These are phyloP conservation scores for Sporobolomyces phaffii DNA, from an alignment of 768 basidiomycete genomes.

Conservation along the genomic window DNA sequence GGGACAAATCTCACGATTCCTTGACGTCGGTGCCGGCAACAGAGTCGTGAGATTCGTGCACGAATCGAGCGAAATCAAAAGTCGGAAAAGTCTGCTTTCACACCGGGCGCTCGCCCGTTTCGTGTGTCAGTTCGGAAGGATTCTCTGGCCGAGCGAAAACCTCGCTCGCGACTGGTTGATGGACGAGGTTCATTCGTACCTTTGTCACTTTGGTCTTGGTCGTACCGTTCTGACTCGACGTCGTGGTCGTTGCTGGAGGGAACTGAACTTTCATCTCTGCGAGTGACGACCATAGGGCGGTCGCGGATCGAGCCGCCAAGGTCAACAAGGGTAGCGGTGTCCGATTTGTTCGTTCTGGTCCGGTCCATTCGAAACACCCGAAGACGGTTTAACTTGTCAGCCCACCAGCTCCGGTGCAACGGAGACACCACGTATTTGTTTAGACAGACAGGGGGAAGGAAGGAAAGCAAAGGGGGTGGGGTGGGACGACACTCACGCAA, in stretches of 20 bases:
- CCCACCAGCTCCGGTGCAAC: too few species aligned
- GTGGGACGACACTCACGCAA: conserved; percentile 56
- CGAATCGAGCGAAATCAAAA: conserved; percentile 4
- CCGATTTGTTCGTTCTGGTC: conserved; percentile 20
- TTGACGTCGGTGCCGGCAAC: not conserved
- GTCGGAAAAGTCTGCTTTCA: not conserved
- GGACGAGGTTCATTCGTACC: not conserved
- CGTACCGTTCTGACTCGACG: not conserved
- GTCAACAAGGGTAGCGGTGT: conserved; percentile 24
- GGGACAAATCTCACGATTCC: too few species aligned
- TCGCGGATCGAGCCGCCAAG: conserved; percentile 21
- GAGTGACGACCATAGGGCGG: conserved; percentile 19
- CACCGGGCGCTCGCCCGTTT: not conserved
- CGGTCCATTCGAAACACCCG: too few species aligned
- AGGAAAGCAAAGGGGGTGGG: not conserved
- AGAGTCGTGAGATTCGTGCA: not conserved
- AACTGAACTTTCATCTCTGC: conserved; percentile 28
- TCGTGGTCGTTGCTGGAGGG: conserved; percentile 11
- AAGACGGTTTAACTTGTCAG: too few species aligned
- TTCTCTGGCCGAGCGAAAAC: not conserved
- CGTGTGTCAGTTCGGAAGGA: not conserved
- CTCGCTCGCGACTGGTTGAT: not conserved
- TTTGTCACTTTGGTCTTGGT: conserved; percentile 11
- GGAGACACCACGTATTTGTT: too few species aligned
- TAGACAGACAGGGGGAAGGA: not conserved